Evolutionary conservation across 805 yeast species (phyloP).

Genomic region (Geotrichum ghanense): DNA sequence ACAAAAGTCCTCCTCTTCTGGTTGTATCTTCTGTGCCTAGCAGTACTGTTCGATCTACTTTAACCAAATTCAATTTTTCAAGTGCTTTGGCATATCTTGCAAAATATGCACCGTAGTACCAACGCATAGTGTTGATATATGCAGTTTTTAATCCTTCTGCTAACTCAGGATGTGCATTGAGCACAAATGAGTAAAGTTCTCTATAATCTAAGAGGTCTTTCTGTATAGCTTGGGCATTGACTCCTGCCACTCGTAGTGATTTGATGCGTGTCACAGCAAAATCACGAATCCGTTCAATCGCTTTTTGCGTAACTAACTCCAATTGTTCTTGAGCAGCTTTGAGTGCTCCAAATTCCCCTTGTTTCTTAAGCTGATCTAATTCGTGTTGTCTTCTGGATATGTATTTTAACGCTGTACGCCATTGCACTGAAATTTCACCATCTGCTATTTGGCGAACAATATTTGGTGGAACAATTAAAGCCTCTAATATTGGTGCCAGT

Average conservation of each 20-base stretch:
- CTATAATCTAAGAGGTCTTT: constrained; percentile 48
- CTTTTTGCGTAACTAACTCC: constrained; percentile 44
- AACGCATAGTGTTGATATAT: constrained; percentile 76
- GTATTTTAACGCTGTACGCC: constrained; percentile 36
- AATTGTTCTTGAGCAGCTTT: constrained; percentile 25
- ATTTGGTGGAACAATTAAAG: constrained; percentile 64
- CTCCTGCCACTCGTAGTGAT: constrained; percentile 48
- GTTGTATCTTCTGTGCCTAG: constrained; percentile 36
- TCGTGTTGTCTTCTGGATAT: constrained; percentile 15
- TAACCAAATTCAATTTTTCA: constrained; percentile 45
- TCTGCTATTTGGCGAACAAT: constrained; percentile 45
- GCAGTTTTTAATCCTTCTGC: constrained; percentile 70
- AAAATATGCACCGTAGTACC: constrained; percentile 82
- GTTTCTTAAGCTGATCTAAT: constrained; percentile 6
- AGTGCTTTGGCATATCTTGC: constrained; percentile 64
- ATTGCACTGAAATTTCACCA: constrained; percentile 44
- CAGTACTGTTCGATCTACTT: constrained; percentile 44
- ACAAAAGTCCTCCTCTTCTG: constrained; percentile 18
- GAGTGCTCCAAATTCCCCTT: constrained; percentile 10
- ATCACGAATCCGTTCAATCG: constrained; percentile 67
- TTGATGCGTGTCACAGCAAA: constrained; percentile 56
- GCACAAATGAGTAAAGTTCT: constrained; percentile 49
- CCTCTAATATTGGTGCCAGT: constrained; percentile 67
- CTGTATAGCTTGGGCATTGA: constrained; percentile 69
- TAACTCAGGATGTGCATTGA: constrained; percentile 42